Base-by-base conservation (phyloP, 805 yeast genomes). In the Pichia insulana region DNA sequence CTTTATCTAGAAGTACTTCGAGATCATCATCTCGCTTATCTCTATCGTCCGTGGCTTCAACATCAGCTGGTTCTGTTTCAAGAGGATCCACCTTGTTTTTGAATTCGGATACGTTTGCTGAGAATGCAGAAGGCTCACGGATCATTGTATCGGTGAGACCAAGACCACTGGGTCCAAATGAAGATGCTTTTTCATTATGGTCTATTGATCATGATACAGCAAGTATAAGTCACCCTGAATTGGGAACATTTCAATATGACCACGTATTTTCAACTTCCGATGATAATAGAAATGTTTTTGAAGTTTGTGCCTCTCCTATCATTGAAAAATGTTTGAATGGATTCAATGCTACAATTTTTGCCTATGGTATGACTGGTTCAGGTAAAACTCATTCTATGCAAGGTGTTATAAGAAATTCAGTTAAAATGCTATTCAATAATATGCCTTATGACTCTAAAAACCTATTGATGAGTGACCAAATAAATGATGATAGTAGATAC, bases 321-420 rank as follows among this genome's bases (percentile, higher is more conserved):
- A 78, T 71, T 31, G 65, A 56, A 48, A 75, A 70, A 57, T 77
- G 74, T 47, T 70, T 71, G 52, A 79, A 78, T 13, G 96, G 96
- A 0, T 89, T 65, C 59, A 87, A 87, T 55, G 89, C 89, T 13
- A 88, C 96, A 0, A 77, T 89, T 1, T 87, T 90, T 59, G 97
- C 97, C 0, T 87, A 87, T 55, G 96, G 96, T 30, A 84, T 84
- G 87, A 87, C 96, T 0, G 96, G 96, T 0, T 82, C 94, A 1
- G 96, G 96, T 10, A 87, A 87, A 60, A 87, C 96, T 0, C 79
- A 74, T 56, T 76, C 95, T 2, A 87, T 87, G 95, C 78, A 80
- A 0, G 95, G 96, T 4, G 69, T 87, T 38, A 82, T 88, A 34
- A 78, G 81, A 32, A 64, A 78, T 31, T 80, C 90, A 5, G 79